Evolutionary conservation across 768 basidiomycete genomes (phyloP), one percentile per base, ranked within the genome.

Genomic region (Paxillus ammoniavirescens): DNA sequence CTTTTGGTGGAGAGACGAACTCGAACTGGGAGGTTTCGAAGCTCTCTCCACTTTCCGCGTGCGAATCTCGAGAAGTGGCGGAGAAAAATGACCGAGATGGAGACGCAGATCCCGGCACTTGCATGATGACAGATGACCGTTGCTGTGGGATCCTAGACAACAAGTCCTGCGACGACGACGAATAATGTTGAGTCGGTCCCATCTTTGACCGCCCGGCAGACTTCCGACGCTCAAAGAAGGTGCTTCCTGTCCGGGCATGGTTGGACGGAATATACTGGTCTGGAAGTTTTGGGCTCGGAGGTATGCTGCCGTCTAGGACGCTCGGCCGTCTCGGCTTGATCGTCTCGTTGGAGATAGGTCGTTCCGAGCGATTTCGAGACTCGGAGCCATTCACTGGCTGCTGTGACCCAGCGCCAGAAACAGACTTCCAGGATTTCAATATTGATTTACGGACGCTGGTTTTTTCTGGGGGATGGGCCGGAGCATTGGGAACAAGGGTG

Each of bases 21-120:
- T 88, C 87, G 61, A 86, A 87, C 61, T 86, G 83, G 14, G 83
- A 82, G 13, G 72, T 75, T 60, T 89, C 86, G 53, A 84, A 77
- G 63, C 82, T 85, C 36, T 77, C 76, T 18, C 76, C 71, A 50
- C 75, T 76, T 46, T 72, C 74, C 52, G 53, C 47, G 14, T 62
- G 53, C 33, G 64, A 61, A 50, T 60, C 55, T 58, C 61, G 62
- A 47, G 65, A 65, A 45, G 54, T 46, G 14, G 60, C 33, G 5
- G 65, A 62, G 21, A 67, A 47, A 17, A 63, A 57, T 31, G 69
- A 66, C 46, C 56, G 68, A 48, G 62, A 63, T 14, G 68, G 66
- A 36, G 72, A 71, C 31, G 57, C 54, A 49, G 68, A 65, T 30
- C 52, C 54, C 42, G 62, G 50, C 26, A 47, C 23, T 46, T 61